Evolutionary conservation across 331 rosid species (phyloP), one percentile per base, ranked within the genome.

Genomic region (Telfairia occidentalis): DNA sequence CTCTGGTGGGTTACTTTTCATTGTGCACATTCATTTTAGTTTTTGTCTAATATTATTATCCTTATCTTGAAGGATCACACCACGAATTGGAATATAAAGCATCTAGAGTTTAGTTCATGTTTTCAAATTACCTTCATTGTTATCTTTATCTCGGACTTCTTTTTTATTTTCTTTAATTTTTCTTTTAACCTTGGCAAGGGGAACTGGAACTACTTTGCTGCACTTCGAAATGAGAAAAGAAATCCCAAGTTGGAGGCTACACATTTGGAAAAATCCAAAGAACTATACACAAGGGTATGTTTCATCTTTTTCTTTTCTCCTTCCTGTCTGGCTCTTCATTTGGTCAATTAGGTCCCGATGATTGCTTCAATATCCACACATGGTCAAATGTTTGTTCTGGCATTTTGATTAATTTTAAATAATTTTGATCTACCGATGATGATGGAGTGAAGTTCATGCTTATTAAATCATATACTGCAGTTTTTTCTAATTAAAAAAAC

Each of bases 121-220:
- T 71, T 49, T 30, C 45, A 30, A 26, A 46, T 45, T 70, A 16
- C 76, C 48, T 48, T 73, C 67, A 37, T 77, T 70, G 59, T 74
- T 55, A 48, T 23, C 53, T 34, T 50, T 58, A 52, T 40, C 48
- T 45, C 26, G 15, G 34, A 38, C 58, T 9, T 65, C 50, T 5
- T 43, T 58, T 29, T 19, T 45, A 64, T 66, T 55, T 30, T 58
- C 32, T 35, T 48, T 32, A 9, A 19, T 50, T 58, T 29, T 45
- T 81, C 76, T 43, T 66, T 85, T 73, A 80, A 74, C 63, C 64
- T 79, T 81, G 86, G 79, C 60, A 76, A 95, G 99, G 99, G 99
- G 48, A 92, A 95, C 87, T 95, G 99, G 97, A 95, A 92, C 90
- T 92, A 95, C 89, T 95, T 95, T 78, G 97, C 99, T 0, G 97